Conservation (phyloP, 2,329 filamentous ascomycete species). For the Penicillium rolfsii region DNA sequence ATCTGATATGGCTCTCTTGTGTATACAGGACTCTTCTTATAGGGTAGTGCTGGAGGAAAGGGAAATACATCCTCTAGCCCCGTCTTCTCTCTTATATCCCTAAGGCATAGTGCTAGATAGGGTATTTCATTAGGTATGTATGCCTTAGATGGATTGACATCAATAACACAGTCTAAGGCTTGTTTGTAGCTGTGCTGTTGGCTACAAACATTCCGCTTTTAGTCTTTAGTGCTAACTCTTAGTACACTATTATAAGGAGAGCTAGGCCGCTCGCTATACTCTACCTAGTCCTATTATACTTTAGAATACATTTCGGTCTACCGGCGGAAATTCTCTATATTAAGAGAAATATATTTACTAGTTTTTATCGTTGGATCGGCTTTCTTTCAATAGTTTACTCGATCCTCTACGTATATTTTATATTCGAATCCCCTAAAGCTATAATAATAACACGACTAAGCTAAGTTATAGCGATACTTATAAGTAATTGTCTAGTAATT, state of each 20-base stretch:
- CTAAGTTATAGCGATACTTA: not conserved
- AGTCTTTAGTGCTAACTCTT: not conserved
- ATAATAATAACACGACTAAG: not conserved
- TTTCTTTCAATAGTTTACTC: not conserved
- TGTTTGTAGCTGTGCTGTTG: not conserved
- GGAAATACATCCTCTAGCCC: not conserved
- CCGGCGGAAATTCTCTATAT: not conserved
- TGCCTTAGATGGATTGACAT: not conserved
- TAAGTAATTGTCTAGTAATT: not conserved
- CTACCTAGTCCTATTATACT: not conserved
- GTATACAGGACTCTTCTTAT: not conserved
- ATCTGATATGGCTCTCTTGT: conserved; percentile 1
- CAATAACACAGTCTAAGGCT: not conserved
- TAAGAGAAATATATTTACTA: not conserved
- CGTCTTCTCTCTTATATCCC: not conserved
- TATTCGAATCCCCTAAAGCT: not conserved
- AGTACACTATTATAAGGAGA: not conserved
- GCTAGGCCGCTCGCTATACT: not conserved
- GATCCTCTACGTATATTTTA: not conserved
- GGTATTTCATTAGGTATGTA: not conserved
- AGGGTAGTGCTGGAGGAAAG: not conserved
- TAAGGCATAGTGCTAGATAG: not conserved
- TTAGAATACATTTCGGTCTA: not conserved
- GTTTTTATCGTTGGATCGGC: conserved; percentile 4
- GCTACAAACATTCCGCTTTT: not conserved